phyloP scores from a whole-genome alignment of 2,329 filamentous ascomycete genomes.

The Exserohilum rostratum region DNA sequence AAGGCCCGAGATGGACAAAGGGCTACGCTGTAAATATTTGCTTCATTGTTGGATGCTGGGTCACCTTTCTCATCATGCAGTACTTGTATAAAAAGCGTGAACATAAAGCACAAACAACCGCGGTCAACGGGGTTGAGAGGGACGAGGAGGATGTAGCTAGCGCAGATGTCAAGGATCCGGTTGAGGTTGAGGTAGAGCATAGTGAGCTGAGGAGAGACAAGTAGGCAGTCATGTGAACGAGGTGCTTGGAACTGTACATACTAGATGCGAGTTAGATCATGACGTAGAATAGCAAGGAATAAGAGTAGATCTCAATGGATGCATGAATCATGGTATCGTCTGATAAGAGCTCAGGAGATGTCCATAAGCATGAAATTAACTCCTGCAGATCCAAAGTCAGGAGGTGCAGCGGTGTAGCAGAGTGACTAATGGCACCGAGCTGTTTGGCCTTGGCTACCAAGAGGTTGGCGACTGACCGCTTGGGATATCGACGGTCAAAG shows the following conservation, averaged over 20 bases:
- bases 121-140: constrained; percentile 20
- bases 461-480: not conserved
- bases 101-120: constrained; percentile 23
- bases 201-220: constrained; percentile 22
- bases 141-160: constrained; percentile 36
- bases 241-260: not conserved
- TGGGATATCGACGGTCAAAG: no score
- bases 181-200: constrained; percentile 32
- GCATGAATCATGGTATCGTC: no score
- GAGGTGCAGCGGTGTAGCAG: no score
- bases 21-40: constrained; percentile 57
- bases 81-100: constrained; percentile 45
- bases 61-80: constrained; percentile 49
- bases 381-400: not conserved
- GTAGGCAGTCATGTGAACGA: not conserved
- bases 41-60: constrained; percentile 56
- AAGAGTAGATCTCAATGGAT: no score
- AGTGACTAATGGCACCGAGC: not conserved
- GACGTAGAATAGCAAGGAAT: not conserved
- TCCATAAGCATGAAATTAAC: not conserved
- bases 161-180: constrained; percentile 26
- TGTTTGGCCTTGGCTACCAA: not conserved
- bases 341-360: not conserved
- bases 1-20: constrained; percentile 55
- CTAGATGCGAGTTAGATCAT: no score